These are phyloP conservation scores for Trichoderma polysporum DNA, from an alignment of 2,329 filamentous ascomycete genomes.

Conservation along the genomic window DNA sequence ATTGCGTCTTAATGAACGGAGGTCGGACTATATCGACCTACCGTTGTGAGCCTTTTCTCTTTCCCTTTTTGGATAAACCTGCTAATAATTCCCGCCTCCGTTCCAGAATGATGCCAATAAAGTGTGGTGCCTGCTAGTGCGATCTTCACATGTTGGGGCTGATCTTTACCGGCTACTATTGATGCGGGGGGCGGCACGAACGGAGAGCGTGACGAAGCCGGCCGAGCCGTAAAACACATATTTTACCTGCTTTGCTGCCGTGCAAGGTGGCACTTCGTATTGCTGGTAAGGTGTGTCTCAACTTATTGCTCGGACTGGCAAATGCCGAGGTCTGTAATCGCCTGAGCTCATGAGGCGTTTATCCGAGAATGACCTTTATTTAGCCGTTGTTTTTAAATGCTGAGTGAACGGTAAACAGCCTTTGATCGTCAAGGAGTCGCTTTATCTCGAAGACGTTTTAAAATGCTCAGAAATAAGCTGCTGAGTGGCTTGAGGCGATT, in stretches of 20 bases:
- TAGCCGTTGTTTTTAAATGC: not conserved
- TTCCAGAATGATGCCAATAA: not conserved
- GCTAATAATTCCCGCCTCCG: not conserved
- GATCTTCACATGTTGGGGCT: conserved; percentile 9
- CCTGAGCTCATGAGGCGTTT: not conserved
- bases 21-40: not conserved
- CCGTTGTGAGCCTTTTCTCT: not conserved
- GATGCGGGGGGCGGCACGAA: conserved; percentile 9
- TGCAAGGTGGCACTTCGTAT: not conserved
- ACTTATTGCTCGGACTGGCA: not conserved
- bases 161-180: not conserved
- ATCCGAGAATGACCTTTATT: not conserved
- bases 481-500: conserved; percentile 11
- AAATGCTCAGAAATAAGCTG: not conserved
- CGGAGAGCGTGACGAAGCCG: not conserved
- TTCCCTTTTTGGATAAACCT: not conserved
- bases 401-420: not conserved
- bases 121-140: not conserved
- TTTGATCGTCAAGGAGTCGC: not conserved
- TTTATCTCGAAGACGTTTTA: not conserved
- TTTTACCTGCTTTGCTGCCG: not conserved
- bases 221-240: not conserved
- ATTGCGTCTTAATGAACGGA: not conserved
- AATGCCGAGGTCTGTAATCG: not conserved
- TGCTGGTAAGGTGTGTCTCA: not conserved